Evolutionary conservation across 2,329 filamentous ascomycete genomes (phyloP), one percentile per base, ranked within the genome.

Genomic region (Trichoderma lentiforme): DNA sequence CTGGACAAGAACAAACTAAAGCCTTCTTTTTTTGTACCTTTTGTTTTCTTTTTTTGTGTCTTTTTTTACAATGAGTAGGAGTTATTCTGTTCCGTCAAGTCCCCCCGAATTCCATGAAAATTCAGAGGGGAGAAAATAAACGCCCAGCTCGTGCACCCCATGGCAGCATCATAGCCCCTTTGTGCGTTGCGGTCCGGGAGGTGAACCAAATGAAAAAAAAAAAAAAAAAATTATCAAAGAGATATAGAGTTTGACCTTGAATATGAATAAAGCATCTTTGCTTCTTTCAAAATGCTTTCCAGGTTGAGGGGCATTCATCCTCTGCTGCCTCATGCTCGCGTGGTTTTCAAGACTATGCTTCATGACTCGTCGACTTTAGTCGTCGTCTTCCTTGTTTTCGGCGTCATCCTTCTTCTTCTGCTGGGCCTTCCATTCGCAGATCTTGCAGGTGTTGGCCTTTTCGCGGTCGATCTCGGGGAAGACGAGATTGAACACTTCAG

Each of bases 401-500:
- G 79, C 75, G 39, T 80, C 78, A 34, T 83, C 79, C 67, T 77
- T 76, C 72, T 82, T 79, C 62, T 83, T 79, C 62, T 83, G 80
- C 62, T 83, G 79, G 60, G 82, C 79, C 75, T 89, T 87, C 83
- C 82, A 84, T 76, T 87, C 85, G 78, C 82, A 83, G 61, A 86
- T 83, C 79, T 91, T 91, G 90, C 93, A 96, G 75, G 86, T 88
- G 81, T 93, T 96, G 73, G 92, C 94, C 73, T 89, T 83, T 56
- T 91, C 87, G 73, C 84, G 86, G 82, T 98, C 93, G 21, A 98
- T 82, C 74, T 92, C 86, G 47, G 93, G 90, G 85, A 99, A 99
- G 76, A 98, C 90, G 73, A 97, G 87, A 74, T 95, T 89, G 81
- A 98, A 98, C 65, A 99, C 93, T 76, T 99, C 94, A 7, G 88